A percentile compares a stretch with the other conserved stretches of the same genome.
Conservation (phyloP, 257 asterid genomes). For the Capsicum baccatum region DNA sequence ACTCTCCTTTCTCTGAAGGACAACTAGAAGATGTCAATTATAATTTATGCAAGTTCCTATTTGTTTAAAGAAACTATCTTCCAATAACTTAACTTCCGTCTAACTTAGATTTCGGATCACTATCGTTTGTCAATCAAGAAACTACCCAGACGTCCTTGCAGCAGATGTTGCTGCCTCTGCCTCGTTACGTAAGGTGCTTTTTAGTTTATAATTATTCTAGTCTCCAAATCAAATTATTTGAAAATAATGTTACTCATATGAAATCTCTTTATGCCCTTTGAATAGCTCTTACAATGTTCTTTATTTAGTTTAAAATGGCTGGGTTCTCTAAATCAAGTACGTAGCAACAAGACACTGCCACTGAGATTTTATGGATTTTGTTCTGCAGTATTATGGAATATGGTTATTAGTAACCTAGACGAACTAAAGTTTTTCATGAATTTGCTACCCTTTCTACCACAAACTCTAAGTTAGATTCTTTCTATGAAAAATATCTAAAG, state of each 20-base stretch:
- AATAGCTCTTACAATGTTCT: neutral
- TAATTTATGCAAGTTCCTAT: constrained; percentile 1
- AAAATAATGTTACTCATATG: neutral
- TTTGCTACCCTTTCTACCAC: neutral
- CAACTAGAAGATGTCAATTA: neutral
- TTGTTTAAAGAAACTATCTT: neutral
- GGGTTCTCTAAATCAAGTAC: neutral
- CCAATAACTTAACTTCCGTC: neutral
- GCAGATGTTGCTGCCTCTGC: constrained; percentile 1
- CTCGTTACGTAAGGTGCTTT: neutral
- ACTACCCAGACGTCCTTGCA: neutral
- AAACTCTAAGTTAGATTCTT: neutral
- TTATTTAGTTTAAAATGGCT: neutral
- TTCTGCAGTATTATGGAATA: neutral
- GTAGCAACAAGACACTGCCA: neutral
- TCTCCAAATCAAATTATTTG: neutral
- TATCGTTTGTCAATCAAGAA: neutral
- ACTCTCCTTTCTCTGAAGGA: neutral
- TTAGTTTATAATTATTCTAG: neutral
- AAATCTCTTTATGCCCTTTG: neutral
- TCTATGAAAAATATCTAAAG: too few species aligned
- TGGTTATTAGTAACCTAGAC: neutral
- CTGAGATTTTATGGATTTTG: neutral
- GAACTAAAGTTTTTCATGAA: neutral
- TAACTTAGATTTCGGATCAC: too few species aligned